Conservation (phyloP, 108 stramenopile genomes). For the Epithemia pelagica region DNA sequence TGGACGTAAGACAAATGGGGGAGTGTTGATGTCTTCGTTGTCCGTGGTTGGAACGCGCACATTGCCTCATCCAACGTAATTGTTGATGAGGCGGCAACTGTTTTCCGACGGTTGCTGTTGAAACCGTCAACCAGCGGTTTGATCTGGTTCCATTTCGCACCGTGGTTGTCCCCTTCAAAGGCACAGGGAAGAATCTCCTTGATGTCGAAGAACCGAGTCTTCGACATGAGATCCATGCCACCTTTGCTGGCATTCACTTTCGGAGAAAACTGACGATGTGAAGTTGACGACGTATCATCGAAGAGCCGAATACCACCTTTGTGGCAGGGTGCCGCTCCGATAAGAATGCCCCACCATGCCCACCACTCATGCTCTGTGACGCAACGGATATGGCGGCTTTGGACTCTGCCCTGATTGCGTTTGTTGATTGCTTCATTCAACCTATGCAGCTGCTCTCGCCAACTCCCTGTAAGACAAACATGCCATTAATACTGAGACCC, state of each 20-base stretch:
- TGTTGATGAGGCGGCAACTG: background rate
- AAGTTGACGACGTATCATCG: background rate
- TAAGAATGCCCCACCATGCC: background rate
- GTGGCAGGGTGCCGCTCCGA: background rate
- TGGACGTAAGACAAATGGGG: constrained; percentile 9
- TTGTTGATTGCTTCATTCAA: background rate
- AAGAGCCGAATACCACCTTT: background rate
- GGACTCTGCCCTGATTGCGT: background rate
- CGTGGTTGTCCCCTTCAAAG: background rate
- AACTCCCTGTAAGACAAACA: background rate
- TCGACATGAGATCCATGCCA: background rate
- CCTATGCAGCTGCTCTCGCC: background rate
- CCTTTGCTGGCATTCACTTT: background rate
- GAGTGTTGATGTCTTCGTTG: constrained; percentile 10
- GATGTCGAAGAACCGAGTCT: background rate
- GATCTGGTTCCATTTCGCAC: background rate
- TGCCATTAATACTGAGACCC: background rate
- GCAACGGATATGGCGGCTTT: background rate
- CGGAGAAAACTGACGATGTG: background rate
- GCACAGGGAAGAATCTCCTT: background rate
- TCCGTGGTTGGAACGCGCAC: constrained; percentile 6
- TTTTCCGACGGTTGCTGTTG: background rate
- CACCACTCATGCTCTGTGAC: background rate
- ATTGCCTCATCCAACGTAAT: constrained; percentile 5
- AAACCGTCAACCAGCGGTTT: background rate